A percentile compares a stretch with the other conserved stretches of the same genome.
Conservation (phyloP, 257 asterid genomes). For the Schizonepeta tenuifolia region DNA sequence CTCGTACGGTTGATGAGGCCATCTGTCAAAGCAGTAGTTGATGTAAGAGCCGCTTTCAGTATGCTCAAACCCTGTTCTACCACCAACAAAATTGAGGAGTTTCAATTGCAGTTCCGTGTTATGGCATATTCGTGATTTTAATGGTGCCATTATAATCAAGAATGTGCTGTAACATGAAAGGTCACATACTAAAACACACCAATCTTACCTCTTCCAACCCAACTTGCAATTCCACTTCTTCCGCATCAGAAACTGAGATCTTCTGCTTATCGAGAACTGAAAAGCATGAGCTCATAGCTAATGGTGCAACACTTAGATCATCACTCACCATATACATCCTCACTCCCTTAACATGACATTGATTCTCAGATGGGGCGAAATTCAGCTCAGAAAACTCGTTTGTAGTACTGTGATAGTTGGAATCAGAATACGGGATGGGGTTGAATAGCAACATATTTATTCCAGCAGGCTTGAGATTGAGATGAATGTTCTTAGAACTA, state of each 20-base stretch:
- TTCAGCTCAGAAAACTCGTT: too few species aligned
- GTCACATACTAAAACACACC: too few species aligned
- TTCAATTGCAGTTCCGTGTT: too few species aligned
- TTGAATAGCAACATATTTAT: too few species aligned
- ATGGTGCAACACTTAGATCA: not conserved
- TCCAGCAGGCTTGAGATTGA: not conserved
- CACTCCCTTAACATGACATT: not conserved
- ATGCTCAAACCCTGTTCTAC: slow-evolving; percentile 33
- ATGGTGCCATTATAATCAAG: too few species aligned
- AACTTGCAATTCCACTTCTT: slow-evolving; percentile 13
- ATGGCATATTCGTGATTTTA: too few species aligned
- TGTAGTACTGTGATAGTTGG: too few species aligned
- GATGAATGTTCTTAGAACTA: not conserved
- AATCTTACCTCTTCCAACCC: slow-evolving; percentile 30
- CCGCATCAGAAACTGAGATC: slow-evolving; percentile 17
- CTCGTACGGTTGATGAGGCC: not conserved
- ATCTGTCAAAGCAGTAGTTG: slow-evolving; percentile 29
- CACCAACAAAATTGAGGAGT: not conserved
- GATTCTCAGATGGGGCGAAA: not conserved
- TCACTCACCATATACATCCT: slow-evolving; percentile 3
- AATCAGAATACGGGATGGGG: too few species aligned
- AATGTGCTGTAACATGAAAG: too few species aligned
- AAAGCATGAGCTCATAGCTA: not conserved
- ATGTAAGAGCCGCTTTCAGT: too few species aligned
- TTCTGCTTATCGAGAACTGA: not conserved